phyloP scores from a whole-genome alignment of 306 rosid species.

The Datisca glomerata region DNA sequence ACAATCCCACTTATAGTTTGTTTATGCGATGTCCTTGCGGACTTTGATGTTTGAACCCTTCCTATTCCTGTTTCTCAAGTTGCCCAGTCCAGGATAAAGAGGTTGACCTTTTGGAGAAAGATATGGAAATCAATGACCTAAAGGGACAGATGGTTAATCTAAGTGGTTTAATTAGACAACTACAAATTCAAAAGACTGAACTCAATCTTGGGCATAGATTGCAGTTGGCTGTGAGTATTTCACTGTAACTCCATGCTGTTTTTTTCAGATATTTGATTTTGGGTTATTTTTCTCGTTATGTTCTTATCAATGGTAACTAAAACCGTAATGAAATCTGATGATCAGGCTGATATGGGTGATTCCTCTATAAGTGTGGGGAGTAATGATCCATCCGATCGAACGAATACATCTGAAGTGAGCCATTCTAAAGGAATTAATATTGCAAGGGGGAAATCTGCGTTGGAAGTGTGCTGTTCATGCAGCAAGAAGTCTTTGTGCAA shows the following conservation, averaged over 20 bases:
- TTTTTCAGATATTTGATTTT: background rate
- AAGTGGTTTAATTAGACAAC: conserved; percentile 39
- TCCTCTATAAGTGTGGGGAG: conserved; percentile 33
- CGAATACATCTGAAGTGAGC: conserved; percentile 25
- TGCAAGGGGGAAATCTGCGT: conserved; percentile 20
- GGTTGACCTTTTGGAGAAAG: conserved; percentile 27
- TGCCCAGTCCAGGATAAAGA: conserved; percentile 34
- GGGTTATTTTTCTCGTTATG: background rate
- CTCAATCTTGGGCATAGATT: conserved; percentile 19
- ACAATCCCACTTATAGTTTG: conserved; percentile 13
- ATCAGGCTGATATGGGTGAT: conserved; percentile 29
- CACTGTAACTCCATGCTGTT: background rate
- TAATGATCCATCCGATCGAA: conserved; percentile 20
- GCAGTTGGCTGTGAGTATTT: conserved; percentile 33
- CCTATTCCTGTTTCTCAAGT: conserved; percentile 32
- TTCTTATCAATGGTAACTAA: background rate
- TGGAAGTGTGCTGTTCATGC: conserved; percentile 69
- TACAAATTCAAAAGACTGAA: conserved; percentile 44
- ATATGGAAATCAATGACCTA: conserved; percentile 43
- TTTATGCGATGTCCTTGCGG: conserved; percentile 8
- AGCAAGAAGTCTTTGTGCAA: conserved; percentile 72
- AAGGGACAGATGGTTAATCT: conserved; percentile 56
- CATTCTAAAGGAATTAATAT: conserved; percentile 17
- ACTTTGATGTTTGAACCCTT: conserved; percentile 7
- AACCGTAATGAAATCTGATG: conserved; percentile 12